Evolutionary conservation across 108 stramenopile genomes (phyloP).

Genomic region (Pseudonitzschia multiseries): DNA sequence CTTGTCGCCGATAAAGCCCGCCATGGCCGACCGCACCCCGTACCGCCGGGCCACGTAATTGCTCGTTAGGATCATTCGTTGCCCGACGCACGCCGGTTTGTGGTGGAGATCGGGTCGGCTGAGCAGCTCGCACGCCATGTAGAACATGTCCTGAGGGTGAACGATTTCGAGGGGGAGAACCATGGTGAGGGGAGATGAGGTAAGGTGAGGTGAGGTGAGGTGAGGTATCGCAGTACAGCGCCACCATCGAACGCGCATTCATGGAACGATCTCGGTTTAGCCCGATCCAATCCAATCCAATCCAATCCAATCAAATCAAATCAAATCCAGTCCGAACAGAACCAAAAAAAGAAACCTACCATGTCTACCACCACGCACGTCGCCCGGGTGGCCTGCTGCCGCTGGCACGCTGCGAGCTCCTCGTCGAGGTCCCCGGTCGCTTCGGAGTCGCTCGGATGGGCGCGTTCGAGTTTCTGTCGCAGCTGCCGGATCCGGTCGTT

Average conservation of each 20-base stretch:
- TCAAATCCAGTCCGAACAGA: background rate
- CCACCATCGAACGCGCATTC: too few relatives aligned
- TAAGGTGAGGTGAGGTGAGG: too few relatives aligned
- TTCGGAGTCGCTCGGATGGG: background rate
- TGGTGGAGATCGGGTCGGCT: constrained; percentile 76
- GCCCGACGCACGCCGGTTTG: constrained; percentile 90
- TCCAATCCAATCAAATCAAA: background rate
- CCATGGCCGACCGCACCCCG: constrained; percentile 98
- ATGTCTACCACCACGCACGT: constrained; percentile 92
- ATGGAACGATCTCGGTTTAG: too few relatives aligned
- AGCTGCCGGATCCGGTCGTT: constrained; percentile 52
- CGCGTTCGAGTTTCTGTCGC: constrained; percentile 18
- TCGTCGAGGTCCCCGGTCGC: constrained; percentile 24
- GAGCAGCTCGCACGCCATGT: constrained; percentile 86
- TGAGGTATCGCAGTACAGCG: too few relatives aligned
- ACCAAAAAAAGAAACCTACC: constrained; percentile 10
- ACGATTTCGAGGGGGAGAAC: too few relatives aligned
- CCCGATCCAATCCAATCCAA: too few relatives aligned
- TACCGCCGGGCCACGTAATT: constrained; percentile 92
- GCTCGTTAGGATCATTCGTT: constrained; percentile 88
- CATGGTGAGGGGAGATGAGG: too few relatives aligned
- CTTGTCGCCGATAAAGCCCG: constrained; percentile 91
- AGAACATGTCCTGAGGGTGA: constrained; percentile 84
- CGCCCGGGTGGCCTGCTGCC: constrained; percentile 38
- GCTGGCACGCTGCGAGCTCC: constrained; percentile 2